Evolutionary conservation across 2,329 filamentous ascomycete species (phyloP).

Genomic region (Alternaria sp.): DNA sequence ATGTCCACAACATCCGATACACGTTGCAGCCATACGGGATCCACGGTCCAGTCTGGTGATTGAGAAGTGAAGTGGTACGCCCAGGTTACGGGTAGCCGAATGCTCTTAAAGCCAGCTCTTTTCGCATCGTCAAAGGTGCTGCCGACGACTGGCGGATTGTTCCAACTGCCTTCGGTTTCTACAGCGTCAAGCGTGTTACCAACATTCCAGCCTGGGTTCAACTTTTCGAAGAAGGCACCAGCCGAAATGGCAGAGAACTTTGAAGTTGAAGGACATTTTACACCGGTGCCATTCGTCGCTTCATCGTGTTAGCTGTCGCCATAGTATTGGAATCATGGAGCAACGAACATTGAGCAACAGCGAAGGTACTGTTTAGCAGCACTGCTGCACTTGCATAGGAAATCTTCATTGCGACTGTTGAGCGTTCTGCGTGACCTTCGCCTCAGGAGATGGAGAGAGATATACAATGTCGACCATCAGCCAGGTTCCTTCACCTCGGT

Average conservation of each 20-base stretch:
- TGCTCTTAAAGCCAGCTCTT: conserved; percentile 64
- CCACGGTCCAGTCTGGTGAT: conserved; percentile 63
- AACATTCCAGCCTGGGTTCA: conserved; percentile 67
- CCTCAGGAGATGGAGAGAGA: neutral
- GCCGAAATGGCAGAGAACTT: conserved; percentile 59
- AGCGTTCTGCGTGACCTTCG: neutral
- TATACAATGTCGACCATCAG: conserved; percentile 2
- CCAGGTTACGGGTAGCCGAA: conserved; percentile 68
- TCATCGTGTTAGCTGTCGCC: neutral
- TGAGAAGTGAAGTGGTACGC: conserved; percentile 63
- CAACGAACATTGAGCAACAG: conserved; percentile 24
- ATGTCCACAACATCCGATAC: conserved; percentile 67
- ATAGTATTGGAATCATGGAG: neutral
- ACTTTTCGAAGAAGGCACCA: conserved; percentile 55
- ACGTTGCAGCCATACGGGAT: conserved; percentile 64
- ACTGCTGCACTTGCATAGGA: conserved; percentile 9
- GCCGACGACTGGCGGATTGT: conserved; percentile 61
- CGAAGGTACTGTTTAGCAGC: conserved; percentile 25
- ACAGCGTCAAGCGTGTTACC: conserved; percentile 68
- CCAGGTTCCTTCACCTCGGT: neutral
- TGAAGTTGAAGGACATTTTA: conserved; percentile 49
- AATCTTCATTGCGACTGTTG: conserved; percentile 8
- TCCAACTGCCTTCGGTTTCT: conserved; percentile 66
- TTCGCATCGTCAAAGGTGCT: conserved; percentile 63
- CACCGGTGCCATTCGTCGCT: conserved; percentile 26